These are phyloP conservation scores for Wallemia ichthyophaga DNA, from an alignment of 1,284 basidiomycete species.

Conservation along the genomic window DNA sequence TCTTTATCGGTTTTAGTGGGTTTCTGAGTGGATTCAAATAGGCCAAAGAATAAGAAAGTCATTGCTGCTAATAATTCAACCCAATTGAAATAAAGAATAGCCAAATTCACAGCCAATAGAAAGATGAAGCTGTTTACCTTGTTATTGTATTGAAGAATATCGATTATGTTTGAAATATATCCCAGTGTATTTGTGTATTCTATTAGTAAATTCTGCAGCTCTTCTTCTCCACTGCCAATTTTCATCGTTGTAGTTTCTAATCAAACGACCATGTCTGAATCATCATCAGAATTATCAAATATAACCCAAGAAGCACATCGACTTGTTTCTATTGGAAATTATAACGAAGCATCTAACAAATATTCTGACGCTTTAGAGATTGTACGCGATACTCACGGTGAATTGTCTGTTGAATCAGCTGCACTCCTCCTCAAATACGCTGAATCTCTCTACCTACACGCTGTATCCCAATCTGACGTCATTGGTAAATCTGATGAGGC, in stretches of 20 bases:
- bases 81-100: neutral
- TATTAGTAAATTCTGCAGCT: neutral
- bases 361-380: constrained; percentile 59
- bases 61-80: neutral
- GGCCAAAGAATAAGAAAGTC: neutral
- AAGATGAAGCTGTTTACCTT: neutral
- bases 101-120: neutral
- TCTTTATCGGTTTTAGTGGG: neutral
- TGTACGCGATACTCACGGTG: constrained; percentile 33
- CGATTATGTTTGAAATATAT: neutral
- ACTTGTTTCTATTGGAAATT: constrained; percentile 59
- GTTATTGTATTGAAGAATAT: neutral
- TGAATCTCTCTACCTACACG: constrained; percentile 58
- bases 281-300: neutral
- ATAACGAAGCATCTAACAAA: constrained; percentile 51
- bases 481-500: constrained; percentile 30
- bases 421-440: constrained; percentile 62
- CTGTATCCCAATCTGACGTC: constrained; percentile 45
- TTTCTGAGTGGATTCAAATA: neutral
- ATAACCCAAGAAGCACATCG: constrained; percentile 34
- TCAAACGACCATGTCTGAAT: neutral
- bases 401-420: constrained; percentile 42
- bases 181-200: neutral
- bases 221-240: neutral
- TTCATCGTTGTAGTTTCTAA: neutral